Evolutionary conservation across 768 basidiomycete genomes (phyloP).

Genomic region (Tricholoma furcatifolium): DNA sequence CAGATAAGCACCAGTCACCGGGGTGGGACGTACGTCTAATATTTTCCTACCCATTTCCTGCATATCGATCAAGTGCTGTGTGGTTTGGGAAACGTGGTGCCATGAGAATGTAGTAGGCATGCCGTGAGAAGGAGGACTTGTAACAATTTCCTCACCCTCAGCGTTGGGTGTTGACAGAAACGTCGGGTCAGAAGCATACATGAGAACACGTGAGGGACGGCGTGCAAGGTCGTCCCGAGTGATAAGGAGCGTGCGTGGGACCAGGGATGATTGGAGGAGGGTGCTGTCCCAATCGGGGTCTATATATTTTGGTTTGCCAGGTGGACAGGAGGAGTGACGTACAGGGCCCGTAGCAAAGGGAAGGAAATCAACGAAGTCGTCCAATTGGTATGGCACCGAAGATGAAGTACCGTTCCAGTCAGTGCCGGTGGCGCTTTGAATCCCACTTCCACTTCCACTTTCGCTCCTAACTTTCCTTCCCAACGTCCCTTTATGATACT

Average conservation of each 20-base stretch:
- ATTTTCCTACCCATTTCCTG: background rate
- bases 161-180: background rate
- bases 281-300: background rate
- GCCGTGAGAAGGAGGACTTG: background rate
- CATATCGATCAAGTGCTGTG: background rate
- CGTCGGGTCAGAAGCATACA: conserved; percentile 8
- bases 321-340: conserved; percentile 15
- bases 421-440: no score
- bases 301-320: conserved; percentile 9
- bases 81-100: background rate
- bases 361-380: no score
- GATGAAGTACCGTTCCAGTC: no score
- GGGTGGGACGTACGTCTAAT: background rate
- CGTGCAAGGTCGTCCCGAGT: conserved; percentile 22
- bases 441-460: background rate
- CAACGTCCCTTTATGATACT: conserved; percentile 24
- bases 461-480: background rate
- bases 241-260: conserved; percentile 10
- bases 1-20: conserved; percentile 1
- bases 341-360: background rate
- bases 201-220: conserved; percentile 16
- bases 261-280: background rate
- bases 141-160: no score
- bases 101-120: background rate
- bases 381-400: no score